phyloP scores from a whole-genome alignment of 2,329 filamentous ascomycete genomes.

The Monilinia laxa region DNA sequence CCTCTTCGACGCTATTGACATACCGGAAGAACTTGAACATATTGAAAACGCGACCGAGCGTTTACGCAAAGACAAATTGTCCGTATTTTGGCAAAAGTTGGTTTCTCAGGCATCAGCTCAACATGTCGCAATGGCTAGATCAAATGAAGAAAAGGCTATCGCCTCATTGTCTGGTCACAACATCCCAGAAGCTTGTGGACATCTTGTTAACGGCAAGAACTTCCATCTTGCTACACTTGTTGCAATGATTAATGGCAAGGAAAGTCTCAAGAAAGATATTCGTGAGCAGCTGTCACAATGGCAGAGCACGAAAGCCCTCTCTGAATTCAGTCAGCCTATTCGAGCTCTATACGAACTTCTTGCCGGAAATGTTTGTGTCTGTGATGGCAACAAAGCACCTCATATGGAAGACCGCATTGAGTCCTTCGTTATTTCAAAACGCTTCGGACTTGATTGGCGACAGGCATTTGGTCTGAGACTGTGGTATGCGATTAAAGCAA shows the following conservation, averaged over 20 bases:
- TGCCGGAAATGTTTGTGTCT: conserved; percentile 81
- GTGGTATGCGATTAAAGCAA: conserved; percentile 75
- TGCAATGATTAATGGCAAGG: conserved; percentile 74
- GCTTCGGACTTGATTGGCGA: conserved; percentile 87
- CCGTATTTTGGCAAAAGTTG: conserved; percentile 63
- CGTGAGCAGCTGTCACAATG: conserved; percentile 78
- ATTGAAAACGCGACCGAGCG: conserved; percentile 42
- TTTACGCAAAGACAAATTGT: conserved; percentile 62
- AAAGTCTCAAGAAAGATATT: conserved; percentile 70
- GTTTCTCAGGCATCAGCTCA: conserved; percentile 59
- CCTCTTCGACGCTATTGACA: conserved; percentile 71
- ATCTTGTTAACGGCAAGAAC: conserved; percentile 72
- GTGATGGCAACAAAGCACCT: conserved; percentile 71
- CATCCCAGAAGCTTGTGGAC: conserved; percentile 77
- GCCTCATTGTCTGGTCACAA: conserved; percentile 76
- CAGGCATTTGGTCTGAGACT: conserved; percentile 88
- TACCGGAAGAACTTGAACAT: conserved; percentile 45
- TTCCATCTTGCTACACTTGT: conserved; percentile 83
- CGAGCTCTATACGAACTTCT: conserved; percentile 88
- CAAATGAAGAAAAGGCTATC: conserved; percentile 79
- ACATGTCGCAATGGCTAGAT: conserved; percentile 57
- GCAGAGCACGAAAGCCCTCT: conserved; percentile 77
- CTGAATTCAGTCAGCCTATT: conserved; percentile 81
- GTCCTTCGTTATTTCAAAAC: conserved; percentile 77
- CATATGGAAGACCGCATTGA: conserved; percentile 72